Conservation (phyloP, 495 filamentous ascomycete species). For the Entonaema liquescens region DNA sequence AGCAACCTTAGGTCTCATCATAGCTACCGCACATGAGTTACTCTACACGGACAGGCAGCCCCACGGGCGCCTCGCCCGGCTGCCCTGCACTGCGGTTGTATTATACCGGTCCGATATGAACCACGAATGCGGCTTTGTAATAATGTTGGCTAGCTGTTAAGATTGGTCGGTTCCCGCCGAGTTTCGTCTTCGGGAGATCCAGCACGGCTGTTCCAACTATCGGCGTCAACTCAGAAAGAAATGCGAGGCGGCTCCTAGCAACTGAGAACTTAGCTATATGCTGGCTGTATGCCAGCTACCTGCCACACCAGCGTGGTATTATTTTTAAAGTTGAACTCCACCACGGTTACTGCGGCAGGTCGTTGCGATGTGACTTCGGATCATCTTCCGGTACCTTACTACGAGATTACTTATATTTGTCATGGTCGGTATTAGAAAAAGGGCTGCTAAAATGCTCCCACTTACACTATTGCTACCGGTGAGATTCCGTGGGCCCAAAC, state of each 20-base stretch:
- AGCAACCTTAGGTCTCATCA: conserved; percentile 28
- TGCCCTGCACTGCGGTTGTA: conserved; percentile 24
- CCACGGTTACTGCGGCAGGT: conserved; percentile 25
- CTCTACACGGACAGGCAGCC: conserved; percentile 11
- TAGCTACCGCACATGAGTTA: conserved; percentile 15
- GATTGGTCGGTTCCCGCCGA: conserved; percentile 18
- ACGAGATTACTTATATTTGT: conserved; percentile 36
- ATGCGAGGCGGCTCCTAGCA: conserved; percentile 13
- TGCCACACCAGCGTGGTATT: conserved; percentile 31
- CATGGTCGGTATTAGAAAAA: conserved; percentile 32
- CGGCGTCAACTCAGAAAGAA: conserved; percentile 13
- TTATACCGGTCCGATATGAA: conserved; percentile 39
- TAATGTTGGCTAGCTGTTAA: conserved; percentile 23
- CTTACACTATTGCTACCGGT: not conserved
- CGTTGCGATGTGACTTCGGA: conserved; percentile 41
- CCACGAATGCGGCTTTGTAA: conserved; percentile 31
- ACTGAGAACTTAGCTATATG: not conserved
- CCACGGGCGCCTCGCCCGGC: conserved; percentile 30
- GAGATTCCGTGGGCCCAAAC: not conserved
- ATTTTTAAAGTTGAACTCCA: conserved; percentile 25
- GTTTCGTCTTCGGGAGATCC: conserved; percentile 26
- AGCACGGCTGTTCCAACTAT: conserved; percentile 11
- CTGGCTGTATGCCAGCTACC: conserved; percentile 3
- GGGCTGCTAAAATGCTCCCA: not conserved
- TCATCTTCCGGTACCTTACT: conserved; percentile 37